Evolutionary conservation across 129 eudicot species (phyloP).

Genomic region (Erigeron canadensis): DNA sequence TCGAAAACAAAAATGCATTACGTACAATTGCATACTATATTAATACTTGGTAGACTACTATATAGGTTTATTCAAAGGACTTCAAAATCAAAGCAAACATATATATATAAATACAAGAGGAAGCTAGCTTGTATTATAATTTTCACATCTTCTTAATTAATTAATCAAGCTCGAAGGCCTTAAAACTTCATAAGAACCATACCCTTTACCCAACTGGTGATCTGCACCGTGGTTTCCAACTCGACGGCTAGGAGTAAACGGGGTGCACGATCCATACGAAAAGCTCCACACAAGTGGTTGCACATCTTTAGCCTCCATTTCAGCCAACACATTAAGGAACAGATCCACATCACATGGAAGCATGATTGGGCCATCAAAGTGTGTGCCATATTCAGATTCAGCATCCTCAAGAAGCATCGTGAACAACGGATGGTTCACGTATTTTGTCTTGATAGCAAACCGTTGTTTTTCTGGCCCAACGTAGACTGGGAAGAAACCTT

Average conservation of each 20-base stretch:
- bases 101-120: too few relatives aligned
- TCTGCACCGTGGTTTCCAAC: slow-evolving; percentile 19
- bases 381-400: slow-evolving; percentile 60
- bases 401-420: slow-evolving; percentile 75
- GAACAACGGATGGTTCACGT: slow-evolving; percentile 67
- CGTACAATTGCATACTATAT: too few relatives aligned
- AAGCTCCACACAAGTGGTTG: slow-evolving; percentile 22
- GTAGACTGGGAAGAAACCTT: slow-evolving; percentile 63
- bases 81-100: too few relatives aligned
- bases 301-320: slow-evolving; percentile 46
- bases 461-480: slow-evolving; percentile 73
- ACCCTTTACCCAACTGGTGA: slow-evolving; percentile 40
- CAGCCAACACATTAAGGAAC: slow-evolving; percentile 54
- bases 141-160: too few relatives aligned
- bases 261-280: slow-evolving; percentile 42
- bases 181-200: slow-evolving; percentile 43
- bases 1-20: too few relatives aligned
- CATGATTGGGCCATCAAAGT: slow-evolving; percentile 57
- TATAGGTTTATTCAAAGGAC: too few relatives aligned
- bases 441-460: slow-evolving; percentile 57
- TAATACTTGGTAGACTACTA: too few relatives aligned
- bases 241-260: slow-evolving; percentile 52
- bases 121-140: too few relatives aligned
- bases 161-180: slow-evolving; percentile 44
- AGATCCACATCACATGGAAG: slow-evolving; percentile 74